Conservation (phyloP, 23 red algal species). For the Gracilaria vermiculophylla region DNA sequence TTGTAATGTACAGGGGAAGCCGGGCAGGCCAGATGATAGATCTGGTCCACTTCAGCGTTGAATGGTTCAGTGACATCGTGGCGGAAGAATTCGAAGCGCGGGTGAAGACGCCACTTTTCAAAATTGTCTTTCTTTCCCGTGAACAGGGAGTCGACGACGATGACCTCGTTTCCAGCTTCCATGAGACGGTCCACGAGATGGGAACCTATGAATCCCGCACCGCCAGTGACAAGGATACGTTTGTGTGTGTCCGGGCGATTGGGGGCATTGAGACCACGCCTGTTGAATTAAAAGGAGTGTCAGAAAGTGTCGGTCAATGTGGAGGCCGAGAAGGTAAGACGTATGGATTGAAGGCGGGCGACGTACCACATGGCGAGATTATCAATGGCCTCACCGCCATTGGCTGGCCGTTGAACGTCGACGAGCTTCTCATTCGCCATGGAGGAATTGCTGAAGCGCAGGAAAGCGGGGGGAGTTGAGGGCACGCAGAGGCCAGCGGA, state of each 20-base stretch:
- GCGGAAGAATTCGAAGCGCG: conserved; percentile 95
- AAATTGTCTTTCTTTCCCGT: conserved; percentile 96
- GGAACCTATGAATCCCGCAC: conserved; percentile 99
- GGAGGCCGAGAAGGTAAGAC: not conserved
- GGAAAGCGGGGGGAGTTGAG: too few species aligned
- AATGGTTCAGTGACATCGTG: conserved; percentile 97
- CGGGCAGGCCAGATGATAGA: conserved; percentile 98
- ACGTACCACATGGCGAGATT: conserved; percentile 74
- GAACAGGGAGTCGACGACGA: conserved; percentile 93
- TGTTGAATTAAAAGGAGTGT: too few species aligned
- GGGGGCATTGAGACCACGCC: conserved; percentile 83
- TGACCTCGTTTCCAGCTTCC: conserved; percentile 97
- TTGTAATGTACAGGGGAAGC: conserved; percentile 99
- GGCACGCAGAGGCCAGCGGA: too few species aligned
- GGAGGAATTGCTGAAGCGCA: not conserved
- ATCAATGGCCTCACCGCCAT: conserved; percentile 76
- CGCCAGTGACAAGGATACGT: conserved; percentile 97
- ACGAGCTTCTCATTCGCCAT: conserved; percentile 60
- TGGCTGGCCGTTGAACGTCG: conserved; percentile 73
- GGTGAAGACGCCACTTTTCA: conserved; percentile 73
- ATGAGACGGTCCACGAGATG: conserved; percentile 98
- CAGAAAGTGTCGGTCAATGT: not conserved
- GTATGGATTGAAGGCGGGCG: not conserved
- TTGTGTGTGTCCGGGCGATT: conserved; percentile 82
- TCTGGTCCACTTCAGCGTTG: conserved; percentile 92